Evolutionary conservation across 192 early-diverging fungal genomes (phyloP), one percentile per base, ranked within the genome.

Genomic region (Kappamyces sp.): DNA sequence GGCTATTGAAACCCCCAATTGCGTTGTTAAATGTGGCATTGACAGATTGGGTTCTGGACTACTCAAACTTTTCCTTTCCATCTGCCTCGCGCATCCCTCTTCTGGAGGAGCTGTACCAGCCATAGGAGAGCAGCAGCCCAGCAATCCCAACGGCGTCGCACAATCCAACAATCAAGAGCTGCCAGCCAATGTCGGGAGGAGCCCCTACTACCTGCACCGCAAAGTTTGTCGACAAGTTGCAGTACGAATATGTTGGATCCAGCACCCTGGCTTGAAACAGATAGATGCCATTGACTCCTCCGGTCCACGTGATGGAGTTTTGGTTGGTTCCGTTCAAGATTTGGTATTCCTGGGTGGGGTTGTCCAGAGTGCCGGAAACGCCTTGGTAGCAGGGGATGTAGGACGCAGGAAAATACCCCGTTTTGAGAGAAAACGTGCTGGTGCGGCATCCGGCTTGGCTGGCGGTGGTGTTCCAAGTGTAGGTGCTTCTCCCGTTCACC

Each of bases 241-340:
- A 61, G 39, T 14, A 61, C 22, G 32, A 37, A 38, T 61, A 52
- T 6, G 33, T 12, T 22, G 35, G 60, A 48, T 61, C 60, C 3
- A 45, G 4, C 22, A 61, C 60, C 2, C 15, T 3, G 2, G 60
- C 60, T 22, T 29, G 31, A 30, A 61, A 61, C 2, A 61, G 3
- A 34, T 61, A 61, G 15, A 49, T n/a, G 34, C 60, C 60, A 35
- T 35, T 35, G 3, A 15, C 3, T 29, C 14, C 45, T 7, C 15
- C 32, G 12, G 47, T 61, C 60, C 60, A 61, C 3, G 4, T 47
- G 29, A 61, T 49, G 6, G 38, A 29, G 33, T 61, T 61, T 14
- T 49, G 50, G 50, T 61, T 61, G 12, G 60, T 43, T 2, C 14
- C 4, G 33, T 61, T 61, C 33, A 48, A 5, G 14, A 61, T 47